phyloP scores from a whole-genome alignment of 768 basidiomycete genomes.

The Saitozyma sp. region DNA sequence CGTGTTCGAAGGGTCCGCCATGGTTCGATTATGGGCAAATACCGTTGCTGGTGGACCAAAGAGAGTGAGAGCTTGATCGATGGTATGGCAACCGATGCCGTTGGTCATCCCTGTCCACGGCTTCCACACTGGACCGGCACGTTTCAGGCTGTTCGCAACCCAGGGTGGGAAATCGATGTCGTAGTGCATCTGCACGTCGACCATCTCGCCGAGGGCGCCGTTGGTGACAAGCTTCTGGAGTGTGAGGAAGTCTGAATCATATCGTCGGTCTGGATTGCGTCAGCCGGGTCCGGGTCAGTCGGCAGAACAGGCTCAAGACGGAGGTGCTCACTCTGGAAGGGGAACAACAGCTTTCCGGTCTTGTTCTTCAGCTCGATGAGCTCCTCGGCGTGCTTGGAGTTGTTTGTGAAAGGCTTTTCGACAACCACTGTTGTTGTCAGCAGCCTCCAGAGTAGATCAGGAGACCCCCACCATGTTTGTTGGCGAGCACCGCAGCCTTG shows the following conservation, averaged over 20 bases:
- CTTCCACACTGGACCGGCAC: conserved; percentile 1
- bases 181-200: conserved; percentile 24
- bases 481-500: conserved; percentile 7
- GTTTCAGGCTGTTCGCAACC: background rate
- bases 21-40: background rate
- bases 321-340: conserved; percentile 28
- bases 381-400: conserved; percentile 12
- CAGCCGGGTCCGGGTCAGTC: background rate
- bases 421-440: conserved; percentile 19
- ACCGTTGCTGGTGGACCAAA: conserved; percentile 12
- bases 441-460: background rate
- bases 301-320: too few relatives aligned
- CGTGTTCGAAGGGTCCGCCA: background rate
- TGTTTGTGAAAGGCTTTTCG: conserved; percentile 22
- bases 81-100: conserved; percentile 14
- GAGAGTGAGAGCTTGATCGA: conserved; percentile 15
- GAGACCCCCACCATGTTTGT: conserved; percentile 10
- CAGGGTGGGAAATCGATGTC: conserved; percentile 16
- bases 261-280: conserved; percentile 20
- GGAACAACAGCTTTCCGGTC: conserved; percentile 15
- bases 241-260: conserved; percentile 31
- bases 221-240: conserved; percentile 19
- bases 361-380: conserved; percentile 20
- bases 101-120: conserved; percentile 10
- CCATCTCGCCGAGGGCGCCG: conserved; percentile 19